A percentile compares a stretch with the other conserved stretches of the same genome.
Conservation (phyloP, 768 basidiomycete genomes). For the Lactarius hengduanensis region DNA sequence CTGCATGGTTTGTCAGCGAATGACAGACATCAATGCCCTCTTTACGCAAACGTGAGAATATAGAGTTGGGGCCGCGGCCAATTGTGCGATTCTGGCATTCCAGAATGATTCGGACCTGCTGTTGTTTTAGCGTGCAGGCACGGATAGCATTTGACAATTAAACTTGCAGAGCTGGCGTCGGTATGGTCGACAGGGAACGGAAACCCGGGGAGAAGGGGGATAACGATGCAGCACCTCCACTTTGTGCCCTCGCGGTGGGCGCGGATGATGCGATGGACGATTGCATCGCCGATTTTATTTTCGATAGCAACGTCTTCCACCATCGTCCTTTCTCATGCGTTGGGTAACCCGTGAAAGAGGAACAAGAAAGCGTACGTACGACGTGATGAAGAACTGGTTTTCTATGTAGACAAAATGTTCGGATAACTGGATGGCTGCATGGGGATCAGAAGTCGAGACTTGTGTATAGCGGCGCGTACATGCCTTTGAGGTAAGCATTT, state of each 20-base stretch:
- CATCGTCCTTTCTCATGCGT: conserved; percentile 53
- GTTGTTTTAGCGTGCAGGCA: conserved; percentile 14
- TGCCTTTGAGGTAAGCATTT: conserved; percentile 90
- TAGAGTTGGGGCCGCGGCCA: conserved; percentile 84
- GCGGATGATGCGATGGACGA: conserved; percentile 86
- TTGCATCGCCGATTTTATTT: conserved; percentile 92
- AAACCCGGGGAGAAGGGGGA: conserved; percentile 92
- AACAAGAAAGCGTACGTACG: conserved; percentile 49
- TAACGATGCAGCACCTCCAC: conserved; percentile 92
- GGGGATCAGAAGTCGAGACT: neutral
- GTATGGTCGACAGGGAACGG: conserved; percentile 89
- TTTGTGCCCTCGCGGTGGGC: conserved; percentile 77
- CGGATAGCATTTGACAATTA: too few relatives aligned
- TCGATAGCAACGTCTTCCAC: conserved; percentile 85
- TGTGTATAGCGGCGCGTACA: neutral
- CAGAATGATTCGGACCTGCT: conserved; percentile 85
- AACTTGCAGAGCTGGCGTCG: conserved; percentile 84
- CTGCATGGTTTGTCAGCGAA: conserved; percentile 5
- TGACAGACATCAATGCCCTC: conserved; percentile 82
- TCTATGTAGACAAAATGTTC: conserved; percentile 99
- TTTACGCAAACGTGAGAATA: conserved; percentile 80
- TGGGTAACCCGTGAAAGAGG: neutral
- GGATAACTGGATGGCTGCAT: conserved; percentile 81
- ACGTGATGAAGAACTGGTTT: conserved; percentile 90
- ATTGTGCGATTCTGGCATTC: conserved; percentile 94